Conservation (phyloP, 768 basidiomycete genomes). For the Rhizopogon vesiculosus region DNA sequence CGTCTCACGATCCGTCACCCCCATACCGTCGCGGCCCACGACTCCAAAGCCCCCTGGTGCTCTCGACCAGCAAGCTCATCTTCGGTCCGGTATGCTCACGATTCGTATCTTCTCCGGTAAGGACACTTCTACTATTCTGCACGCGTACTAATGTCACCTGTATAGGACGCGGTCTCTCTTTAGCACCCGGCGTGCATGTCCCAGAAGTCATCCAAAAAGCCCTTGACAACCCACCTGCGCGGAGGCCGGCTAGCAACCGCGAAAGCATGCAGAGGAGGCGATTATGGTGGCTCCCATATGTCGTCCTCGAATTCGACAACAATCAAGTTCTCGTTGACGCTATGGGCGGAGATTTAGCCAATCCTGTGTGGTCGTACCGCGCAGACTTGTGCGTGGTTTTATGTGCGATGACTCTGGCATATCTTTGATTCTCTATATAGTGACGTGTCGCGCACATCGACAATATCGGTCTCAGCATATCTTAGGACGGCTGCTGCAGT, state of each 20-base stretch:
- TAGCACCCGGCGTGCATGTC: slow-evolving; percentile 73
- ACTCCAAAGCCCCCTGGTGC: slow-evolving; percentile 61
- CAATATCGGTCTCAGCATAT: slow-evolving; percentile 89
- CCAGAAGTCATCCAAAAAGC: slow-evolving; percentile 86
- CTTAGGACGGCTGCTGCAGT: slow-evolving; percentile 74
- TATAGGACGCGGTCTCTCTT: slow-evolving; percentile 72
- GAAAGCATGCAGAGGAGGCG: slow-evolving; percentile 92
- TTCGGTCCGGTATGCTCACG: slow-evolving; percentile 87
- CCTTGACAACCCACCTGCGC: slow-evolving; percentile 55
- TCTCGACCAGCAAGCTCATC: slow-evolving; percentile 46
- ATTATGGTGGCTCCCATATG: slow-evolving; percentile 93
- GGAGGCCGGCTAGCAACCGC: slow-evolving; percentile 66
- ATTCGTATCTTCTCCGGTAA: slow-evolving; percentile 92
- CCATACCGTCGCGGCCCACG: slow-evolving; percentile 76
- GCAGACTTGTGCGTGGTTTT: slow-evolving; percentile 78
- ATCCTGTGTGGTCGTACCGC: slow-evolving; percentile 93
- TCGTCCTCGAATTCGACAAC: slow-evolving; percentile 97
- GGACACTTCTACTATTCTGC: slow-evolving; percentile 17
- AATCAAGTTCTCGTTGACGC: slow-evolving; percentile 97
- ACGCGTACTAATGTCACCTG: not conserved
- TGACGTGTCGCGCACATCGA: slow-evolving; percentile 93
- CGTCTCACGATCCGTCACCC: slow-evolving; percentile 74
- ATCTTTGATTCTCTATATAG: slow-evolving; percentile 35
- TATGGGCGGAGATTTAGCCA: slow-evolving; percentile 86
- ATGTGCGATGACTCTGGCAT: not conserved